Evolutionary conservation across 495 filamentous ascomycete species (phyloP), one percentile per base, ranked within the genome.

Genomic region (Glutinoglossum americanum): DNA sequence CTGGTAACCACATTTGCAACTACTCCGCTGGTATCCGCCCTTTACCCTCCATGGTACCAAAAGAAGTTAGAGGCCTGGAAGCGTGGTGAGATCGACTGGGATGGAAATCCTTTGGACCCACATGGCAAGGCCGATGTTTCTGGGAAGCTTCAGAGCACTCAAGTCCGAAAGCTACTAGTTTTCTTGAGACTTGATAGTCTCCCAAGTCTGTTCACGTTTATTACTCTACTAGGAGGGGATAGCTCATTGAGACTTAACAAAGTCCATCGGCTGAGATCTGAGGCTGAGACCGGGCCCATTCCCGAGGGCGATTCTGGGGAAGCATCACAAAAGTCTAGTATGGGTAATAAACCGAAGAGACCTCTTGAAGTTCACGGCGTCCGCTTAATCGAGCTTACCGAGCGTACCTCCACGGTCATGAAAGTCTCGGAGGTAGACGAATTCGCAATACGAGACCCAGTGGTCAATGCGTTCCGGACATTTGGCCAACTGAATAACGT

Each of bases 321-420:
- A 39, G 59, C 48, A 13, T 65, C 37, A 23, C 17, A 9, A 4
- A 25, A 44, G 37, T 25, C 53, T 30, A 27, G n/a, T 19, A 26
- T 23, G 9, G 30, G 70, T 54, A 63, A 66, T n/a, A 26, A 49
- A 10, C 59, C 60, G 55, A 62, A 63, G 30, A 68, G 75, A 25
- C 77, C 81, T 0, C 74, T 95, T 3, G 79, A 88, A 64, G 86
- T 93, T 0, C 84, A 95, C 63, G 92, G 89, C 37, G 69, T 95
- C 25, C 84, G 89, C 1, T 73, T 98, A 54, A 69, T 96, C 44
- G 87, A 93, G 64, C 79, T 97, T 25, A 92, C 87, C 0, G 89
- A 98, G 60, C 88, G 92, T 74, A 82, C 84, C 33, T 96, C 92
- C 7, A 85, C 89, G 21, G 89, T 95, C 56, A 98, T 98, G 92